A percentile compares a stretch with the other conserved stretches of the same genome.
phyloP scores from a whole-genome alignment of 1,139 yeast species.

The Chernovozyma aurita region DNA sequence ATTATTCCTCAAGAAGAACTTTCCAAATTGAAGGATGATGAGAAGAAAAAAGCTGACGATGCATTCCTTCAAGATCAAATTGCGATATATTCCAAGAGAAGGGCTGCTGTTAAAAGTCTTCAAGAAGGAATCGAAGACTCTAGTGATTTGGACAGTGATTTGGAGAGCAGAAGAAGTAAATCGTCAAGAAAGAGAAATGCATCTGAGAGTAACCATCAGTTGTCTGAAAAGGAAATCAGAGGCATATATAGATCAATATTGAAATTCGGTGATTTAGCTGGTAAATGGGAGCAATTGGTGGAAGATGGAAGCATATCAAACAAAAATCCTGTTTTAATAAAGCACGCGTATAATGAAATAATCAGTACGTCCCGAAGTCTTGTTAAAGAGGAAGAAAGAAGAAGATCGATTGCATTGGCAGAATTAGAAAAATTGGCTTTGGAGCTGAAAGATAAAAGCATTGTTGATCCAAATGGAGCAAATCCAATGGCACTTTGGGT shows the following conservation, averaged over 20 bases:
- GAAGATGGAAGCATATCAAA: constrained; percentile 88
- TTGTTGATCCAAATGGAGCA: constrained; percentile 31
- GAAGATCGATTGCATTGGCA: constrained; percentile 51
- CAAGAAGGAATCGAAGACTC: constrained; percentile 38
- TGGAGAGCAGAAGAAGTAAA: constrained; percentile 23
- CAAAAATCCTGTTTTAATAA: constrained; percentile 79
- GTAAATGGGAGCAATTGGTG: constrained; percentile 83
- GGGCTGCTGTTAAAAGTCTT: constrained; percentile 63
- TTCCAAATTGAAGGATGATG: constrained; percentile 84
- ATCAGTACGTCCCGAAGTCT: constrained; percentile 57
- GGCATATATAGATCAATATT: constrained; percentile 80
- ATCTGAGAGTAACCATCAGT: constrained; percentile 45
- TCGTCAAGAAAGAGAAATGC: constrained; percentile 24
- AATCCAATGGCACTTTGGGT: constrained; percentile 46
- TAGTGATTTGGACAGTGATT: constrained; percentile 32
- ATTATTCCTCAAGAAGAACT: constrained; percentile 96
- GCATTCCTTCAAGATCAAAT: constrained; percentile 84
- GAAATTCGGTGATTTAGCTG: constrained; percentile 74
- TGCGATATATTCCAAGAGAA: constrained; percentile 78
- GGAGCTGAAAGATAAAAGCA: constrained; percentile 47
- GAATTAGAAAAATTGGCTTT: constrained; percentile 60
- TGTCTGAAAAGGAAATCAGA: constrained; percentile 84
- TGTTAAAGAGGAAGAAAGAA: constrained; percentile 62
- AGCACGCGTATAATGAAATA: constrained; percentile 71
- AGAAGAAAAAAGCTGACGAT: constrained; percentile 81